Conservation (phyloP, 352 stramenopile genomes). For the Aphanomyces cochlioides region DNA sequence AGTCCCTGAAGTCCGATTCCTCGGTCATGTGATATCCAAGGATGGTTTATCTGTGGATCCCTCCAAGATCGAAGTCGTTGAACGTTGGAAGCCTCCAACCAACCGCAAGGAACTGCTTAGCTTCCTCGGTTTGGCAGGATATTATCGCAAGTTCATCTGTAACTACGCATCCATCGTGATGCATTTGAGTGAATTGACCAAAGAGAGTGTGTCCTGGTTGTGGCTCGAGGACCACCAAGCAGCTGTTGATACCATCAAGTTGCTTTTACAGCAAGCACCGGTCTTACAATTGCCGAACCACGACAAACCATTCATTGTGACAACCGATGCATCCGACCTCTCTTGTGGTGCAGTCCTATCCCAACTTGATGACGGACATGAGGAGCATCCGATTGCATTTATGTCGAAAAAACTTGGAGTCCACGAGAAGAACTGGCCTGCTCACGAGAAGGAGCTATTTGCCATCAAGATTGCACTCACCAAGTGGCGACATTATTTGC, state of each 20-base stretch:
- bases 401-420: constrained; percentile 32
- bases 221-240: constrained; percentile 11
- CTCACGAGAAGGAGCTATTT: constrained; percentile 32
- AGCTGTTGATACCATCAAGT: constrained; percentile 24
- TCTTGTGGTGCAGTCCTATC: constrained; percentile 19
- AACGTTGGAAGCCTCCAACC: constrained; percentile 17
- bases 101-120: constrained; percentile 28
- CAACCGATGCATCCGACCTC: constrained; percentile 33
- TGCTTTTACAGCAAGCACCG: constrained; percentile 26
- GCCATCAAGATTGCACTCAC: constrained; percentile 31
- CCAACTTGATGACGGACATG: constrained; percentile 8
- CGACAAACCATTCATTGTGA: constrained; percentile 7
- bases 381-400: constrained; percentile 35
- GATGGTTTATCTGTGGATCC: constrained; percentile 15
- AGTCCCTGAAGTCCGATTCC: constrained; percentile 16
- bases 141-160: constrained; percentile 28
- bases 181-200: constrained; percentile 15
- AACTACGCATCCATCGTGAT: constrained; percentile 25
- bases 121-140: constrained; percentile 34
- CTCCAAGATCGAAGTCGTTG: constrained; percentile 25
- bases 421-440: constrained; percentile 25
- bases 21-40: constrained; percentile 29
- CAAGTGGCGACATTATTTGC: constrained; percentile 34
- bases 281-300: constrained; percentile 5
- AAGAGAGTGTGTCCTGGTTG: constrained; percentile 3